phyloP scores from a whole-genome alignment of 1,284 basidiomycete species.

The Cutaneotrichosporon mucoides region DNA sequence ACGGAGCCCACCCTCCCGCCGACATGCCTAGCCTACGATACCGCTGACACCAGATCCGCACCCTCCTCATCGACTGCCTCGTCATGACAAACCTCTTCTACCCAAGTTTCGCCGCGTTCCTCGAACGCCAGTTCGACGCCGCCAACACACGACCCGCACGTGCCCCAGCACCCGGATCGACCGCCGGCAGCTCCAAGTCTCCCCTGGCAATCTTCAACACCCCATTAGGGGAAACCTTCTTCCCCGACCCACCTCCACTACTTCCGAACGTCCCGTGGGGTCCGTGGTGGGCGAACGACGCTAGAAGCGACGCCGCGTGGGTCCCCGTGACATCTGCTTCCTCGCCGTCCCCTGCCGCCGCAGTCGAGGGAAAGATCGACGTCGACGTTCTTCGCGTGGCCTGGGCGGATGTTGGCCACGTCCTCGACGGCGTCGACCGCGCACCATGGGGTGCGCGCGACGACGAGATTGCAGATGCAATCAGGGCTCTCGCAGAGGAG shows the following conservation, averaged over 20 bases:
- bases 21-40: too few relatives aligned
- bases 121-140: slow-evolving; percentile 49
- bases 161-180: neutral
- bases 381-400: slow-evolving; percentile 34
- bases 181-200: neutral
- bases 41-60: slow-evolving; percentile 71
- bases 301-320: slow-evolving; percentile 16
- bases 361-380: slow-evolving; percentile 10
- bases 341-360: slow-evolving; percentile 2
- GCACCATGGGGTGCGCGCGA: slow-evolving; percentile 11
- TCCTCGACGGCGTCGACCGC: slow-evolving; percentile 29
- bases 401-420: slow-evolving; percentile 43
- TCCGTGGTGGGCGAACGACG: slow-evolving; percentile 37
- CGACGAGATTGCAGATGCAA: slow-evolving; percentile 6
- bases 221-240: slow-evolving; percentile 14
- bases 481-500: slow-evolving; percentile 20
- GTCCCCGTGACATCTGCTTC: neutral
- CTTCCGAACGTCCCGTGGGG: slow-evolving; percentile 37
- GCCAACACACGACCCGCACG: neutral
- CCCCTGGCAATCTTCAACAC: slow-evolving; percentile 7
- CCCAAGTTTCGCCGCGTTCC: slow-evolving; percentile 80
- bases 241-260: slow-evolving; percentile 38
- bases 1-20: too few relatives aligned
- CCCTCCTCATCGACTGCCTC: slow-evolving; percentile 85
- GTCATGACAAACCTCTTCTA: slow-evolving; percentile 96